A percentile compares a stretch with the other conserved stretches of the same genome.
These are phyloP conservation scores for Theileria parva DNA, from an alignment of 169 alveolate genomes.

Conservation along the genomic window DNA sequence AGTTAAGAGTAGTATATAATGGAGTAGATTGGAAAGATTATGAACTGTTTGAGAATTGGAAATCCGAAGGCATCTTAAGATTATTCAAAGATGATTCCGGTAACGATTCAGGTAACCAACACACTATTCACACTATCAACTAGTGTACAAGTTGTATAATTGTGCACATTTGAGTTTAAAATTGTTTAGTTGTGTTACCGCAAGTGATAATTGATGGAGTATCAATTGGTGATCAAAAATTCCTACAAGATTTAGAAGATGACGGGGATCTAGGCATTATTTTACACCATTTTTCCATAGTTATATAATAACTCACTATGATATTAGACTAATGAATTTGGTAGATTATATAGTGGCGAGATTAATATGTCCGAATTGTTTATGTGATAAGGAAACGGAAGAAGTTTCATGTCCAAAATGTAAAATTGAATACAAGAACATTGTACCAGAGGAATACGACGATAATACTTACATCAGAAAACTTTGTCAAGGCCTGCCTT, in stretches of 20 bases:
- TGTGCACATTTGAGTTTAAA: background rate
- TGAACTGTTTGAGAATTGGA: conserved; percentile 79
- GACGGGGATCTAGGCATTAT: conserved; percentile 79
- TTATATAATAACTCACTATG: conserved; percentile 15
- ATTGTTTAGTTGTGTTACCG: conserved; percentile 71
- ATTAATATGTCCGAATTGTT: conserved; percentile 71
- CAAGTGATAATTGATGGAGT: conserved; percentile 85
- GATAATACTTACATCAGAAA: conserved; percentile 57
- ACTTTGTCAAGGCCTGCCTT: conserved; percentile 63
- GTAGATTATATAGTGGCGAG: conserved; percentile 68
- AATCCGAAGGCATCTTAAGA: conserved; percentile 75
- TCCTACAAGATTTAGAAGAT: conserved; percentile 84
- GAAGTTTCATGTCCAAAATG: conserved; percentile 66
- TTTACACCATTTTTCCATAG: background rate
- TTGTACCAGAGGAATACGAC: conserved; percentile 64
- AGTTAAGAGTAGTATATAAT: background rate
- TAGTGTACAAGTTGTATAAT: background rate
- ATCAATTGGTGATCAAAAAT: conserved; percentile 75
- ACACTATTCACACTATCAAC: conserved; percentile 2
- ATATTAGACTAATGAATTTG: background rate
- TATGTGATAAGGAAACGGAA: conserved; percentile 65
- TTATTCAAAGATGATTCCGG: conserved; percentile 26
- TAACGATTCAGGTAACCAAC: conserved; percentile 16
- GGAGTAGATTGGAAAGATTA: conserved; percentile 72
- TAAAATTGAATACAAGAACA: conserved; percentile 48